These are phyloP conservation scores for Cyclotella cryptica DNA, from an alignment of 108 stramenopile species.

Conservation along the genomic window DNA sequence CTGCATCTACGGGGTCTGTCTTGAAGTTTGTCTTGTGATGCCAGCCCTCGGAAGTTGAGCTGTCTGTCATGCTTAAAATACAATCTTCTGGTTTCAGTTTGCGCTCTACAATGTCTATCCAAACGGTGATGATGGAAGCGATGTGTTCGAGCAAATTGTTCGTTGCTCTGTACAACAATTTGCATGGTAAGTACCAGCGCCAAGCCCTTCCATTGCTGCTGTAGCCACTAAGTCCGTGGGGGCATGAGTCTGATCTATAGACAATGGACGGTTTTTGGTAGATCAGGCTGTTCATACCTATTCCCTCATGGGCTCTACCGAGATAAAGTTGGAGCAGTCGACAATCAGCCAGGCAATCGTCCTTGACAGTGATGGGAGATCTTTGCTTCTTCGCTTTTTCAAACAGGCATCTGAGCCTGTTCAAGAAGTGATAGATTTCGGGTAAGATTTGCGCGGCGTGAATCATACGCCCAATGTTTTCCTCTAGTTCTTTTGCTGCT, in stretches of 20 bases:
- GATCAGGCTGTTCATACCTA: constrained; percentile 15
- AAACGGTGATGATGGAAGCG: constrained; percentile 30
- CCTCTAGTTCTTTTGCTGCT: too few relatives aligned
- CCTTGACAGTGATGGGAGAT: not conserved
- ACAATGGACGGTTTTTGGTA: constrained; percentile 2
- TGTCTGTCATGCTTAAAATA: constrained; percentile 6
- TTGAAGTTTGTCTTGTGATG: constrained; percentile 10
- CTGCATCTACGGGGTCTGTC: not conserved
- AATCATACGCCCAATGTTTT: too few relatives aligned
- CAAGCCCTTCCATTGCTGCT: constrained; percentile 17
- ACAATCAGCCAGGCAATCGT: too few relatives aligned
- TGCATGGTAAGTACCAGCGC: not conserved
- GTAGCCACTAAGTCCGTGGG: constrained; percentile 20
- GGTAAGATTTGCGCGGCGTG: not conserved
- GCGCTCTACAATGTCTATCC: constrained; percentile 27
- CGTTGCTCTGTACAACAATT: constrained; percentile 19
- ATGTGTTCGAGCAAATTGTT: constrained; percentile 32
- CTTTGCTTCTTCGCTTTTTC: not conserved
- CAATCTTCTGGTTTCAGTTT: constrained; percentile 7
- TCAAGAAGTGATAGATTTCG: constrained; percentile 9
- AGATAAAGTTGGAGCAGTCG: not conserved
- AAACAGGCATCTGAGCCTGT: constrained; percentile 1
- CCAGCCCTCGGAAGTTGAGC: constrained; percentile 19
- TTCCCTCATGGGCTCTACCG: constrained; percentile 2
- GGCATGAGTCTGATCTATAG: constrained; percentile 35